Base-by-base conservation (phyloP, 805 yeast species). In the Saccharomyces paradoxus region DNA sequence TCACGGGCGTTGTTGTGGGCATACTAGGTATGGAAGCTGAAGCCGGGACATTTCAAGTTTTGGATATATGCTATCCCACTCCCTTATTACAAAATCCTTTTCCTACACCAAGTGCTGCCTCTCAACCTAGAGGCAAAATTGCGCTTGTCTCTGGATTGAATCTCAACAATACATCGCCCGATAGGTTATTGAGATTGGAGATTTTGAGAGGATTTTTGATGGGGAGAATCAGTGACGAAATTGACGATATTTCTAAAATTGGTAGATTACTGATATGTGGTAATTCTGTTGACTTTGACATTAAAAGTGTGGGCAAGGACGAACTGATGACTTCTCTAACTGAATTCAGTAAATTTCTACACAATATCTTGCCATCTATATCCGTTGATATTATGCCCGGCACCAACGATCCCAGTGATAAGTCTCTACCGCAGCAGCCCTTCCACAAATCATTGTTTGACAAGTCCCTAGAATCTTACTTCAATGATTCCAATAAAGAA, bases 1-100 rank as follows among this genome's bases (percentile, higher is more conserved):
- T 91, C 0, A 94, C 97, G 0, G 99, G 99, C 3, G 79, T 83
- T n/a, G 85, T 91, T 0, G 81, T 90, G 7, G 98, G 92, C 0
- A 79, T 90, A 0, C 68, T 90, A 10, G 99, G 99, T 0, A 83
- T 88, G 73, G 97, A 91, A 66, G 77, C 86, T 8, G 82, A 80
- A 49, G 83, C 90, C 0, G 98, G 98, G 3, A 76, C 84, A 2
- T 91, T 94, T 68, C 87, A 86, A 56, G 88, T 89, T 4, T 80
- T 88, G 60, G 98, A 91, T 64, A 75, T 91, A 1, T 80, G 80
- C 1, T 86, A 82, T 60, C 96, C 98, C 0, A 77, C 77, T 12
- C 68, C 79, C 17, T 76, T 87, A 1, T 81, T 82, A 0, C 95
- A 87, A 64, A 61, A 63, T 7, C 73, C 77, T 2, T 49, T 68